Base-by-base conservation (phyloP, 1,284 basidiomycete species). In the Taiwanofungus camphoratus region DNA sequence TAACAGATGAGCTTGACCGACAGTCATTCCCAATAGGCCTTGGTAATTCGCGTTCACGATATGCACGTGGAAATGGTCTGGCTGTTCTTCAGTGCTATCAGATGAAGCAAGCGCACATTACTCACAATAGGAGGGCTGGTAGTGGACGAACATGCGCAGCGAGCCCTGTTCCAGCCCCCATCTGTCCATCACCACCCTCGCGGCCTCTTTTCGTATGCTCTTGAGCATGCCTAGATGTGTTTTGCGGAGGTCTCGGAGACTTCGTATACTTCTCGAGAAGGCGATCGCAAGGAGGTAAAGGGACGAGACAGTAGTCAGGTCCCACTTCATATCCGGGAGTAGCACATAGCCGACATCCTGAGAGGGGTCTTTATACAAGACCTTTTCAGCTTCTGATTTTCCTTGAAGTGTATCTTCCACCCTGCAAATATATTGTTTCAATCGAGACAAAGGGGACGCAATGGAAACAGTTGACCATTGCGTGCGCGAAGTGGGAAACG, bases 11-110 rank as follows among this genome's bases (percentile, higher is more conserved):
- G 94, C 92, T 60, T 95, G 92, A 1, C 93, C 95, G 0, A 92
- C 87, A 1, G 78, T 69, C 79, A 89, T 86, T 0, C 90, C 87
- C 45, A 77, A 58, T 35, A 77, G 70, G 9, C 74, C 71, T 7
- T 76, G 72, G 51, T 84, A 79, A 46, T 80, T 79, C 2, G 78
- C 77, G 54, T 92, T 85, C 5, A 95, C 88, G 41, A 98, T 85
- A 55, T 99, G 96, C 0, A 99, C 90, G 54, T 96, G 92, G 56
- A 96, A 88, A 57, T 95, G 94, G 61, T 96, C 93, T 94, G 50
- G 13, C n/a, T 23, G 31, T 12, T 9, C n/a, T 4, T 41, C 23
- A 37, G 30, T 13, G 11, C 4, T 18, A 2, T 11, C 13, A 6
- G 13, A 5, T 1, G 3, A 12, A 22, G 11, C 16, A 19, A 16